Evolutionary conservation across 371 early-diverging fungal species (phyloP).

Genomic region (Catenaria anguillulae): DNA sequence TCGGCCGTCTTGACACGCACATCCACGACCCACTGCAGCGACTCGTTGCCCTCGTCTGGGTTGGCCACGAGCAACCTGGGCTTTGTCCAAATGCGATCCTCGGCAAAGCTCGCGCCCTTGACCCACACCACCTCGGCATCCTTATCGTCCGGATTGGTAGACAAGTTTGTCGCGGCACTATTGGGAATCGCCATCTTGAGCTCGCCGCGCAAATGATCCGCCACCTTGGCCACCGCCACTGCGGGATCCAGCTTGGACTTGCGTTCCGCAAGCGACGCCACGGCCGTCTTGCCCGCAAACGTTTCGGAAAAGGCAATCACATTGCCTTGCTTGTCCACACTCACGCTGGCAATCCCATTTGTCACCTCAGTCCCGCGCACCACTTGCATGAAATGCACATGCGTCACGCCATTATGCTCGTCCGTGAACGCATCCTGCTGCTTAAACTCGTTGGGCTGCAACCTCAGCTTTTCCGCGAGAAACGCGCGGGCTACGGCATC

Average conservation of each 20-base stretch:
- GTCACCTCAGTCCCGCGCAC: slow-evolving; percentile 56
- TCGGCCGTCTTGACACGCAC: not conserved
- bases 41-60: not conserved
- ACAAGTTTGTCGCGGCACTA: not conserved
- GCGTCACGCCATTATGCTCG: slow-evolving; percentile 59
- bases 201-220: not conserved
- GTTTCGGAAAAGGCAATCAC: slow-evolving; percentile 57
- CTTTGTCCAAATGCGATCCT: not conserved
- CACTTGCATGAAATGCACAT: slow-evolving; percentile 57
- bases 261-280: not conserved
- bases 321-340: slow-evolving; percentile 48
- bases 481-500: not conserved
- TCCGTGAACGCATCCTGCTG: slow-evolving; percentile 34
- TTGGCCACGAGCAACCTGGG: not conserved
- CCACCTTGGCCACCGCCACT: not conserved
- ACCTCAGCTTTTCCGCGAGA: not conserved
- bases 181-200: not conserved
- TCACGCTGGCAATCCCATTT: slow-evolving; percentile 56
- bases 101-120: not conserved
- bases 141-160: not conserved
- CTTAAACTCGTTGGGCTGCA: not conserved
- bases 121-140: not conserved
- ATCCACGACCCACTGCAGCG: slow-evolving; percentile 4
- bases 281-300: slow-evolving; percentile 20
- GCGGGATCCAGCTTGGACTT: not conserved